Evolutionary conservation across 2,329 filamentous ascomycete genomes (phyloP).

Genomic region (Claviceps africana): DNA sequence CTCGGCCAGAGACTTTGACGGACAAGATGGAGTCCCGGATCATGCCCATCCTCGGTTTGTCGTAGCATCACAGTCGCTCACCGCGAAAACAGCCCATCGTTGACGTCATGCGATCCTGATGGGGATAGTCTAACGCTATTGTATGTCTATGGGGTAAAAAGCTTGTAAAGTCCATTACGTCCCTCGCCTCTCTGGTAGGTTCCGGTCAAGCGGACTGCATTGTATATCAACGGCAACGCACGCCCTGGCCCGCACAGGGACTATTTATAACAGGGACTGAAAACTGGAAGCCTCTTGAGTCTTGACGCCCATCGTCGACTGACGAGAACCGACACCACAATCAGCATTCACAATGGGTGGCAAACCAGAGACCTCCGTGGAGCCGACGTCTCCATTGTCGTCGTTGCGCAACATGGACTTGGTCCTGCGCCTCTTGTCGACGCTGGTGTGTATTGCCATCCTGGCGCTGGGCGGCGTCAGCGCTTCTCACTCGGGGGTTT

Average conservation of each 20-base stretch:
- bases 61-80: not conserved
- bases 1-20: not conserved
- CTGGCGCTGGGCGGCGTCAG: slow-evolving; percentile 2
- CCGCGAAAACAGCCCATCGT: not conserved
- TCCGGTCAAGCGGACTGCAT: too few relatives aligned
- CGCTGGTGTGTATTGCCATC: not conserved
- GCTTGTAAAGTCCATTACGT: too few relatives aligned
- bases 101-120: not conserved
- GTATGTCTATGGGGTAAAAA: too few relatives aligned
- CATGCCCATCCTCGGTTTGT: not conserved
- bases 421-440: not conserved
- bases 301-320: not conserved
- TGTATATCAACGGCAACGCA: too few relatives aligned
- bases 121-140: not conserved
- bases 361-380: not conserved
- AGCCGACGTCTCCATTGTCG: not conserved
- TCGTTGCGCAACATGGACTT: not conserved
- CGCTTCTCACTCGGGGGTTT: slow-evolving; percentile 1
- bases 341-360: not conserved
- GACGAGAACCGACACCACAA: not conserved
- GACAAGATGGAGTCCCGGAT: not conserved
- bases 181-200: not conserved
- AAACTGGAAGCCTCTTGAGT: too few relatives aligned
- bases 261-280: too few relatives aligned
- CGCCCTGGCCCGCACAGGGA: not conserved